phyloP scores from a whole-genome alignment of 768 basidiomycete species.

The Tricholoma sp. region DNA sequence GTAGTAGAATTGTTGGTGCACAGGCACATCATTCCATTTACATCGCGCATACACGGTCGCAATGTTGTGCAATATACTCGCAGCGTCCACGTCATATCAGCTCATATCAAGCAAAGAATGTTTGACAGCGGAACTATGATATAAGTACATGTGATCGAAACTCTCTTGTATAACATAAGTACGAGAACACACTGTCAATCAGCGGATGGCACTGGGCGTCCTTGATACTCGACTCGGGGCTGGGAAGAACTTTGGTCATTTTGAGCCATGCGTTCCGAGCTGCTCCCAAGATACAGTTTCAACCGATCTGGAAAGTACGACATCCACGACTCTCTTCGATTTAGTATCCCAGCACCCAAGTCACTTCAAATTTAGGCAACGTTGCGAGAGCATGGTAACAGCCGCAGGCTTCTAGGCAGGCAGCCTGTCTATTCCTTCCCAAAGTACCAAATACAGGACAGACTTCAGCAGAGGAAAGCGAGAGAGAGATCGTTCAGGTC shows the following conservation, averaged over 20 bases:
- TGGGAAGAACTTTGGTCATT: background rate
- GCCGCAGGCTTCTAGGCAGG: slow-evolving; percentile 1
- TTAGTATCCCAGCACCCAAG: slow-evolving; percentile 12
- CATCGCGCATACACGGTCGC: background rate
- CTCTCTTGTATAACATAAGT: too few relatives aligned
- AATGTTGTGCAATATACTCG: background rate
- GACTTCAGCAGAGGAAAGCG: slow-evolving; percentile 12
- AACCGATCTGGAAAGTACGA: slow-evolving; percentile 8
- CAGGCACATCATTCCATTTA: background rate
- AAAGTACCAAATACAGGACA: slow-evolving; percentile 16
- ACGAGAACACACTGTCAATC: background rate
- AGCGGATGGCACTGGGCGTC: background rate
- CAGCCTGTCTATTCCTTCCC: slow-evolving; percentile 10
- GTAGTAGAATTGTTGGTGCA: background rate
- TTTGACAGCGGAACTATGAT: background rate
- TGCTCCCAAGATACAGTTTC: slow-evolving; percentile 10
- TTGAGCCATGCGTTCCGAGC: background rate
- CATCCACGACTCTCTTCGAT: slow-evolving; percentile 10
- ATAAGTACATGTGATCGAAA: background rate
- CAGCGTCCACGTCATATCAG: too few relatives aligned
- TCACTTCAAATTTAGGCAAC: slow-evolving; percentile 10
- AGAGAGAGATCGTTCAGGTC: too few relatives aligned
- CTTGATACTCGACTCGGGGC: background rate
- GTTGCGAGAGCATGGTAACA: slow-evolving; percentile 4
- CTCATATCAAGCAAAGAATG: background rate